Percentiles rank a stretch among this genome's conserved stretches.
phyloP scores from a whole-genome alignment of 2,329 filamentous ascomycete genomes.

The Trichophyton rubrum region DNA sequence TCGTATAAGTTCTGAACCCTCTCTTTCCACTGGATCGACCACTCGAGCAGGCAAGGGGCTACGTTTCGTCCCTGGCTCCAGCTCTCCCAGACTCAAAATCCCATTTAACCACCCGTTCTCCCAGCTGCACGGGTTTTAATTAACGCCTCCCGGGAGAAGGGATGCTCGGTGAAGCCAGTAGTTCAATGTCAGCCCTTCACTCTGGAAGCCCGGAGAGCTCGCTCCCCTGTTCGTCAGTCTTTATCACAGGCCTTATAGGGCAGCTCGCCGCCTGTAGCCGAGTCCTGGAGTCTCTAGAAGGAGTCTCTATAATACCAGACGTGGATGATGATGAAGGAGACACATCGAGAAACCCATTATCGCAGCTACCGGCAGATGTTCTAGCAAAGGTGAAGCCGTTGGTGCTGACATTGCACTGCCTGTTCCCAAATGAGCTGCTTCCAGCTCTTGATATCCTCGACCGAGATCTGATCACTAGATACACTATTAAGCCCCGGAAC shows the following conservation, averaged over 20 bases:
- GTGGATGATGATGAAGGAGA: background rate
- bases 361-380: slow-evolving; percentile 6
- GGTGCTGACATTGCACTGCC: slow-evolving; percentile 68
- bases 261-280: slow-evolving; percentile 2
- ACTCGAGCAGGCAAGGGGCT: background rate
- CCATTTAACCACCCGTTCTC: background rate
- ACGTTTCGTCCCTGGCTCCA: background rate
- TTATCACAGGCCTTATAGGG: background rate
- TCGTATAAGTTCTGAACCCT: background rate
- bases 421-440: slow-evolving; percentile 70
- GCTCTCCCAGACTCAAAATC: background rate
- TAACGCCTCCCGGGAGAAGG: background rate
- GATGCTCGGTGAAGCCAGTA: background rate
- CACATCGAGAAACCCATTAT: slow-evolving; percentile 7
- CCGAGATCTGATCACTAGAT: slow-evolving; percentile 50
- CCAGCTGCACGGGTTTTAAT: background rate
- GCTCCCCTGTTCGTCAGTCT: slow-evolving; percentile 1
- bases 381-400: slow-evolving; percentile 37
- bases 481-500: background rate
- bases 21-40: background rate
- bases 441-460: slow-evolving; percentile 83
- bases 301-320: background rate
- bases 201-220: background rate
- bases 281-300: background rate
- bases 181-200: background rate